Evolutionary conservation across 768 basidiomycete species (phyloP).

Genomic region (Serpula lacrymans): DNA sequence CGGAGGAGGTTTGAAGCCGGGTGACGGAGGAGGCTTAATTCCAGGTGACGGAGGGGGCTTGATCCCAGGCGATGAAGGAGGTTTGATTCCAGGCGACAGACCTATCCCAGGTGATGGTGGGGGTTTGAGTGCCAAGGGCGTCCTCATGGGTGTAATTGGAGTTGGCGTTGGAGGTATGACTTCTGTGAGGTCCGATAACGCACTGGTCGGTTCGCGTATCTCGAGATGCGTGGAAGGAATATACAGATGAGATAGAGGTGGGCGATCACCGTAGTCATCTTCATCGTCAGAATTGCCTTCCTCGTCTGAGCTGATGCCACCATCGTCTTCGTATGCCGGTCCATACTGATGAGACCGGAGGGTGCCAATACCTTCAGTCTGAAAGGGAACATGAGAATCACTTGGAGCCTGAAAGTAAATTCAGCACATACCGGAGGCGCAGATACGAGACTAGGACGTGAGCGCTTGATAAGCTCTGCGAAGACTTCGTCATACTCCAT

Average conservation of each 20-base stretch:
- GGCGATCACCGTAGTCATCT: slow-evolving; percentile 24
- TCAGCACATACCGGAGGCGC: slow-evolving; percentile 67
- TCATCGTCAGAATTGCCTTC: slow-evolving; percentile 34
- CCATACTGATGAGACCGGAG: slow-evolving; percentile 57
- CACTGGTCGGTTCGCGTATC: slow-evolving; percentile 2
- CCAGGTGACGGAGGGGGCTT: slow-evolving; percentile 23
- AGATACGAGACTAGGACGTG: slow-evolving; percentile 65
- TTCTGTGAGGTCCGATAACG: not conserved
- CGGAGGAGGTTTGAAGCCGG: slow-evolving; percentile 22
- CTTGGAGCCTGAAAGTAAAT: slow-evolving; percentile 5
- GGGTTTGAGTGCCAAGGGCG: too few relatives aligned
- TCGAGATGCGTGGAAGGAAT: not conserved
- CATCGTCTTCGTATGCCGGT: slow-evolving; percentile 71
- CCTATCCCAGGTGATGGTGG: slow-evolving; percentile 22
- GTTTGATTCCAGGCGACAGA: too few relatives aligned
- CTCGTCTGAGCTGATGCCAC: slow-evolving; percentile 59
- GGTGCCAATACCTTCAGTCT: slow-evolving; percentile 89
- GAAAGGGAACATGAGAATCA: slow-evolving; percentile 1
- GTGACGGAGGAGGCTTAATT: slow-evolving; percentile 22
- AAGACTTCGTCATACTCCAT: slow-evolving; percentile 61
- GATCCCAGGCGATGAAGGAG: slow-evolving; percentile 21
- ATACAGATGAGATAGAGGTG: slow-evolving; percentile 3
- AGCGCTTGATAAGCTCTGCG: slow-evolving; percentile 57
- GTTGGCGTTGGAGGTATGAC: slow-evolving; percentile 18
- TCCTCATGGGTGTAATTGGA: slow-evolving; percentile 17